These are phyloP conservation scores for Eruca vesicaria DNA, from an alignment of 441 rosid genomes.

Conservation along the genomic window DNA sequence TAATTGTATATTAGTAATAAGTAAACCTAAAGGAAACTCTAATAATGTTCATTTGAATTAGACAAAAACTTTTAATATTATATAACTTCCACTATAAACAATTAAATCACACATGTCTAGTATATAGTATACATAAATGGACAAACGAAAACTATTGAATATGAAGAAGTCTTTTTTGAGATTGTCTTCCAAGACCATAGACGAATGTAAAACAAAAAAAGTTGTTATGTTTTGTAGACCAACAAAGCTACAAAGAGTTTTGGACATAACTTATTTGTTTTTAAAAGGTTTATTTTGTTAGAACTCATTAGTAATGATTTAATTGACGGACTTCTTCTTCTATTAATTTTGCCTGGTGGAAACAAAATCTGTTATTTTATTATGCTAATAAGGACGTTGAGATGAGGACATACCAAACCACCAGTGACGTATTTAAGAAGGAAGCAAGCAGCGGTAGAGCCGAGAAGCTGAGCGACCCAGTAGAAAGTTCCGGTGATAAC, in stretches of 20 bases:
- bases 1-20: background rate
- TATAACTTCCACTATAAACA: background rate
- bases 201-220: background rate
- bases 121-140: background rate
- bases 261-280: no score
- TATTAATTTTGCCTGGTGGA: background rate
- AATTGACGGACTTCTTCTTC: background rate
- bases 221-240: background rate
- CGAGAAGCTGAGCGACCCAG: slow-evolving; percentile 90
- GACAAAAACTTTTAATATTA: background rate
- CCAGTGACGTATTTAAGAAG: slow-evolving; percentile 78
- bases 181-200: background rate
- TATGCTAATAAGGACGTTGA: background rate
- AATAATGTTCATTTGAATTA: background rate
- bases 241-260: no score
- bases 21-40: background rate
- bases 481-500: slow-evolving; percentile 84
- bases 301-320: background rate
- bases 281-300: background rate
- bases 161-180: background rate
- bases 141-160: background rate
- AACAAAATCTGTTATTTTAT: background rate
- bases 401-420: slow-evolving; percentile 55
- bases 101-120: background rate
- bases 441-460: slow-evolving; percentile 85